A percentile compares a stretch with the other conserved stretches of the same genome.
These are phyloP conservation scores for Pythium myriotylum DNA, from an alignment of 352 stramenopile genomes.

Conservation along the genomic window DNA sequence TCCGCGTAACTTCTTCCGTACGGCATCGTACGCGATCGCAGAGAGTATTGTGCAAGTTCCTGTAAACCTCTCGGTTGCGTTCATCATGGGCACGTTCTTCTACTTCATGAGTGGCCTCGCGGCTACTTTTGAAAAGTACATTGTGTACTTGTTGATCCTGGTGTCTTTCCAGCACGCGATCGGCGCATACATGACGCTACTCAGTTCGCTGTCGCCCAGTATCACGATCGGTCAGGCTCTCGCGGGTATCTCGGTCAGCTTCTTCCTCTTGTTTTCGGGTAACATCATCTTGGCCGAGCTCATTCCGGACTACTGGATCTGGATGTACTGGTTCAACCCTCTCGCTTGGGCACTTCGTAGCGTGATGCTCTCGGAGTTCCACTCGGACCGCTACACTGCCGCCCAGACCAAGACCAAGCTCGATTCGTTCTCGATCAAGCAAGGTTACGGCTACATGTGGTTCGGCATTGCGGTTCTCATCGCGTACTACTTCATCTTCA, in stretches of 20 bases:
- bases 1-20: conserved; percentile 88
- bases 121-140: conserved; percentile 58
- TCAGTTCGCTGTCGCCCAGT: conserved; percentile 53
- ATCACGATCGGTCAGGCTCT: conserved; percentile 57
- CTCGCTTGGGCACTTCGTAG: conserved; percentile 55
- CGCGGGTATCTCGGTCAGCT: conserved; percentile 54
- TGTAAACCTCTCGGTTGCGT: conserved; percentile 65
- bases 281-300: conserved; percentile 71
- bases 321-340: conserved; percentile 79
- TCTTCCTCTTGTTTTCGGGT: conserved; percentile 72
- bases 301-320: conserved; percentile 75
- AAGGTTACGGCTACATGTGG: conserved; percentile 52
- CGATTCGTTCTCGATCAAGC: conserved; percentile 32
- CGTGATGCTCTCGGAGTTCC: conserved; percentile 68
- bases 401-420: no score
- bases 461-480: conserved; percentile 45
- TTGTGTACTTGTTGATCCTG: conserved; percentile 81
- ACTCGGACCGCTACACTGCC: no score
- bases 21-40: conserved; percentile 78
- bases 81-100: conserved; percentile 67
- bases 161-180: conserved; percentile 79
- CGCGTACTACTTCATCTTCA: conserved; percentile 65
- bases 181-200: conserved; percentile 60
- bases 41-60: conserved; percentile 56
- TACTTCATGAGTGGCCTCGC: conserved; percentile 91